Conservation (phyloP, 1,284 basidiomycete genomes). For the Phenoliferia sp. region DNA sequence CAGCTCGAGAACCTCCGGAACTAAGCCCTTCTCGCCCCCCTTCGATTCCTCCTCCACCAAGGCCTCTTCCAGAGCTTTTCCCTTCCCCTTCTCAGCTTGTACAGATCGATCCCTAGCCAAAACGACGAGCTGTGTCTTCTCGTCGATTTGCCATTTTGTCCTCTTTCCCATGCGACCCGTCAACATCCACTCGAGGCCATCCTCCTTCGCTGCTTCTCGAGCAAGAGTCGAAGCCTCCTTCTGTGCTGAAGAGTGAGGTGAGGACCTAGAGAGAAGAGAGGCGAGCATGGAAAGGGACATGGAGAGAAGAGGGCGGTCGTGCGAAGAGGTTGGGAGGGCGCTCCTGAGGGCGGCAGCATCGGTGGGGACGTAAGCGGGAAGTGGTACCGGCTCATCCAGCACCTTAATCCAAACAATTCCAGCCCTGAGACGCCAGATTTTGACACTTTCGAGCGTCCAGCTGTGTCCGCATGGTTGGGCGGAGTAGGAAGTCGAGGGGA, state of each 20-base stretch:
- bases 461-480: constrained; percentile 50
- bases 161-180: constrained; percentile 89
- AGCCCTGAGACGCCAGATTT: constrained; percentile 70
- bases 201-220: constrained; percentile 68
- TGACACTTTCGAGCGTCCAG: constrained; percentile 41
- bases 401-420: constrained; percentile 73
- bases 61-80: constrained; percentile 12
- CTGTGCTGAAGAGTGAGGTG: constrained; percentile 44
- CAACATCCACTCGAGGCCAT: constrained; percentile 80
- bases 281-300: constrained; percentile 78
- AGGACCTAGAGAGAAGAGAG: constrained; percentile 61
- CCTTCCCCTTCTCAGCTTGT: constrained; percentile 31
- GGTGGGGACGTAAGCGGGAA: constrained; percentile 51
- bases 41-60: constrained; percentile 15
- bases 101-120: constrained; percentile 69
- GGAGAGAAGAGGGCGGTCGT: constrained; percentile 55
- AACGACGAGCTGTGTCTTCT: constrained; percentile 86
- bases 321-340: constrained; percentile 23
- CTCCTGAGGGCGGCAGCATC: constrained; percentile 19
- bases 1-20: constrained; percentile 71
- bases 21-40: constrained; percentile 26
- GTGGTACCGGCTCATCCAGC: constrained; percentile 75
- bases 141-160: constrained; percentile 87
- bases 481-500: constrained; percentile 52
- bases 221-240: constrained; percentile 74